A percentile compares a stretch with the other conserved stretches of the same genome.
phyloP scores from a whole-genome alignment of 208 protist species.

The Histomonas meleagridis region DNA sequence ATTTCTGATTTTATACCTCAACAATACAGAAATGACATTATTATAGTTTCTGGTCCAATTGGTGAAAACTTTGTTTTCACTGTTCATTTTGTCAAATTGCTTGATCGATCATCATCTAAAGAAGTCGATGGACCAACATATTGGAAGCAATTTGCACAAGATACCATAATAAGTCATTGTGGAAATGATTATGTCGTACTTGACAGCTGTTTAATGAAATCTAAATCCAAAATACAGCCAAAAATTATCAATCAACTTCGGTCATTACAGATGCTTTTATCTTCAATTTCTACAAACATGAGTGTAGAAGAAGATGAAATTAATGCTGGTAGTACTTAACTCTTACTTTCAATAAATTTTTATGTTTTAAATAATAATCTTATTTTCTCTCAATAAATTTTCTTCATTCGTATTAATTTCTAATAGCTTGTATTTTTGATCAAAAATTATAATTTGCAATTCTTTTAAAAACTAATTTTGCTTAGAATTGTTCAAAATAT shows the following conservation, averaged over 20 bases:
- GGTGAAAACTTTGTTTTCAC: constrained; percentile 12
- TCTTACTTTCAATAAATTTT: no score
- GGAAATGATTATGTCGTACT: background rate
- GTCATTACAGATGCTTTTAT: background rate
- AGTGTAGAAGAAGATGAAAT: background rate
- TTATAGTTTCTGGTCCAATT: background rate
- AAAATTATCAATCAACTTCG: background rate
- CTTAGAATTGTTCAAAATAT: no score
- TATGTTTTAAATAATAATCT: no score
- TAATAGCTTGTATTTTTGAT: no score
- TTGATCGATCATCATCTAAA: background rate
- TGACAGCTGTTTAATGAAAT: background rate
- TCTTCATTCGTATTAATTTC: no score
- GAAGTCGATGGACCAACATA: background rate
- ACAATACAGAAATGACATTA: background rate
- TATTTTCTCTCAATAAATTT: no score
- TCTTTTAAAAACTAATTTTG: no score
- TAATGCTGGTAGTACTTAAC: no score
- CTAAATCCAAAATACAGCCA: background rate
- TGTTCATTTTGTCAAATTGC: background rate
- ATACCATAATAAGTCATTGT: background rate
- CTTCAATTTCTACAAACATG: background rate
- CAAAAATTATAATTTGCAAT: no score
- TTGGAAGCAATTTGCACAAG: background rate
- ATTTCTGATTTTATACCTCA: background rate